These are phyloP conservation scores for Arxiozyma bovina DNA, from an alignment of 1,139 yeast genomes.

Conservation along the genomic window DNA sequence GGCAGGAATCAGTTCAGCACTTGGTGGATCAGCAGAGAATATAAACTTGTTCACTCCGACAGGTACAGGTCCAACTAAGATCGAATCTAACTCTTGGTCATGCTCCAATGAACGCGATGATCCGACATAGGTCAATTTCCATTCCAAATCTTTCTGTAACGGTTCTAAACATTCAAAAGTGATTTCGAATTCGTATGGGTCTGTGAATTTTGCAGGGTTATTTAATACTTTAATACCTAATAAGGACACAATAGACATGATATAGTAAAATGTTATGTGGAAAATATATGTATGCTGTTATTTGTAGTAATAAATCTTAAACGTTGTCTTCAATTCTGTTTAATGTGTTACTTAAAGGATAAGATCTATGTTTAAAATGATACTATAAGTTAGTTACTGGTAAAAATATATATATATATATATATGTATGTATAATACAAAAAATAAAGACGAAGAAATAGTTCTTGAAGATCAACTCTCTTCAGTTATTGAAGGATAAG, in stretches of 20 bases:
- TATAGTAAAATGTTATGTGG: background rate
- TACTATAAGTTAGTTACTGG: too few species aligned
- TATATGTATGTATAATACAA: too few species aligned
- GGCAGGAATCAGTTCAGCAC: conserved; percentile 92
- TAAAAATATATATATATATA: too few species aligned
- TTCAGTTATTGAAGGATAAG: too few species aligned
- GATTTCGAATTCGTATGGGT: conserved; percentile 91
- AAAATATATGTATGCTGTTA: too few species aligned
- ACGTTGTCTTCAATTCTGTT: too few species aligned
- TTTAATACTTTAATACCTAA: conserved; percentile 86
- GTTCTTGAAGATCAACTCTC: too few species aligned
- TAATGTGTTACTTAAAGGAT: too few species aligned
- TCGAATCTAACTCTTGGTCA: conserved; percentile 92
- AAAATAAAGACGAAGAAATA: too few species aligned
- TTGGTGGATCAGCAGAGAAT: conserved; percentile 92
- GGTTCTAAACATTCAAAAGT: conserved; percentile 96
- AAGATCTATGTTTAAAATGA: too few species aligned
- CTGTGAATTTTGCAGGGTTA: conserved; percentile 91
- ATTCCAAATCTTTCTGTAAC: conserved; percentile 83
- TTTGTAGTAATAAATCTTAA: too few species aligned
- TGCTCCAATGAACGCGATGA: conserved; percentile 88
- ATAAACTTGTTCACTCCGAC: conserved; percentile 91
- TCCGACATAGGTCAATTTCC: conserved; percentile 96
- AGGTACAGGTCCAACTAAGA: conserved; percentile 95
- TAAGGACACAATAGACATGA: conserved; percentile 88